A percentile compares a stretch with the other conserved stretches of the same genome.
Evolutionary conservation across 177 flowering plant genomes (phyloP).

Genomic region (Tripterygium wilfordii): DNA sequence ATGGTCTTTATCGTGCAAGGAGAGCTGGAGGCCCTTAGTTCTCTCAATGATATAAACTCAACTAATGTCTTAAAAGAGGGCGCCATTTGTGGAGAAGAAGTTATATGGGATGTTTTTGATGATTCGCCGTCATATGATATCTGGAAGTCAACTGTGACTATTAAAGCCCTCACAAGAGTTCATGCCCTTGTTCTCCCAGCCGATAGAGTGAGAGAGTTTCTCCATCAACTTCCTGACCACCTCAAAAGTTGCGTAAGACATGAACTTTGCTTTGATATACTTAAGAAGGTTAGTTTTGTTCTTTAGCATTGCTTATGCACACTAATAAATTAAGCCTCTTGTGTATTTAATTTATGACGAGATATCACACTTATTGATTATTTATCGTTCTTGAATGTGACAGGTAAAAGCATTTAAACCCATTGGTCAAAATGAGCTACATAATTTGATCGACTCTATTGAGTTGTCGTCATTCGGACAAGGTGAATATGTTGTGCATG

Average conservation of each 20-base stretch:
- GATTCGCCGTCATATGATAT: slow-evolving; percentile 7
- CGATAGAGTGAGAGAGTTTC: slow-evolving; percentile 10
- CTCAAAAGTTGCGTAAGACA: too few relatives aligned
- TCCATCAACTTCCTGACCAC: too few relatives aligned
- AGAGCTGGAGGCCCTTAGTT: slow-evolving; percentile 35
- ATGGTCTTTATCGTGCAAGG: slow-evolving; percentile 67
- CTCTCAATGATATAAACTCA: slow-evolving; percentile 10
- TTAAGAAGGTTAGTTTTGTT: too few relatives aligned
- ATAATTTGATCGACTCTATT: slow-evolving; percentile 57
- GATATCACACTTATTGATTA: too few relatives aligned
- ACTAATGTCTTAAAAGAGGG: slow-evolving; percentile 17
- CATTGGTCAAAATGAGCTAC: slow-evolving; percentile 56
- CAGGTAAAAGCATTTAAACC: slow-evolving; percentile 64
- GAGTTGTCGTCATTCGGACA: slow-evolving; percentile 49
- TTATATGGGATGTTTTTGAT: slow-evolving; percentile 12
- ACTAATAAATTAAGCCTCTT: too few relatives aligned
- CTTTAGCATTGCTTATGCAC: too few relatives aligned
- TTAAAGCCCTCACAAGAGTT: slow-evolving; percentile 10
- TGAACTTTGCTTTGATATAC: too few relatives aligned
- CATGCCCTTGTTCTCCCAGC: slow-evolving; percentile 15
- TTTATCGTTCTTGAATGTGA: too few relatives aligned
- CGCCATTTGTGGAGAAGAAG: slow-evolving; percentile 21
- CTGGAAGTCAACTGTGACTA: slow-evolving; percentile 13
- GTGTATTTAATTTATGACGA: too few relatives aligned
- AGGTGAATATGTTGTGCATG: slow-evolving; percentile 44